Percentiles rank a stretch among this genome's conserved stretches.
Evolutionary conservation across 805 yeast genomes (phyloP).

Genomic region (Barnettozyma botsteinii): DNA sequence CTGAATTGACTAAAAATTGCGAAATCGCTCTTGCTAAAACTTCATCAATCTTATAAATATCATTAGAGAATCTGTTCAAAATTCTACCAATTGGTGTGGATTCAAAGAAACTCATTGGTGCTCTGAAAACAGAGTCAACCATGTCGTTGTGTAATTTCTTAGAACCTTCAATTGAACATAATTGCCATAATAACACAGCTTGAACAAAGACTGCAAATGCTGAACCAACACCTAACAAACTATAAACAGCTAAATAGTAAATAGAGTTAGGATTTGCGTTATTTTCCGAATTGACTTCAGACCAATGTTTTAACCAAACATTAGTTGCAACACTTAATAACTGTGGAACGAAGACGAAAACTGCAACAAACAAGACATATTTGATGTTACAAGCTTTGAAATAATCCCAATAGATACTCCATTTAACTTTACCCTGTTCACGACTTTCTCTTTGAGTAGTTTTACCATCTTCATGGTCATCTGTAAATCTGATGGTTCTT

Average conservation of each 20-base stretch:
- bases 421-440: slow-evolving; percentile 91
- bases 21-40: slow-evolving; percentile 63
- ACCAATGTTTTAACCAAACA: slow-evolving; percentile 97
- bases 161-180: slow-evolving; percentile 81
- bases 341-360: slow-evolving; percentile 53
- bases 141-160: slow-evolving; percentile 65
- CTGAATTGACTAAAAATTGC: slow-evolving; percentile 56
- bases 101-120: slow-evolving; percentile 95
- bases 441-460: slow-evolving; percentile 55
- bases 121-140: slow-evolving; percentile 70
- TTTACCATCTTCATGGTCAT: slow-evolving; percentile 22
- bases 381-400: slow-evolving; percentile 80
- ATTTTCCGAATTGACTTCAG: slow-evolving; percentile 70
- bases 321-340: slow-evolving; percentile 60
- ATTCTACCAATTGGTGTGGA: slow-evolving; percentile 94
- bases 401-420: slow-evolving; percentile 77
- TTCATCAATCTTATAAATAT: slow-evolving; percentile 85
- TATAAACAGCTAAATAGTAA: slow-evolving; percentile 69
- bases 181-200: slow-evolving; percentile 66
- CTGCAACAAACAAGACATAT: slow-evolving; percentile 54
- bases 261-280: slow-evolving; percentile 71
- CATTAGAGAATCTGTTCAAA: slow-evolving; percentile 85
- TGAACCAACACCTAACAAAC: slow-evolving; percentile 64
- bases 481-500: slow-evolving; percentile 32
- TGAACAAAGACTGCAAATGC: slow-evolving; percentile 59